Evolutionary conservation across 768 basidiomycete species (phyloP).

Genomic region (Agrocybe chaxingu): DNA sequence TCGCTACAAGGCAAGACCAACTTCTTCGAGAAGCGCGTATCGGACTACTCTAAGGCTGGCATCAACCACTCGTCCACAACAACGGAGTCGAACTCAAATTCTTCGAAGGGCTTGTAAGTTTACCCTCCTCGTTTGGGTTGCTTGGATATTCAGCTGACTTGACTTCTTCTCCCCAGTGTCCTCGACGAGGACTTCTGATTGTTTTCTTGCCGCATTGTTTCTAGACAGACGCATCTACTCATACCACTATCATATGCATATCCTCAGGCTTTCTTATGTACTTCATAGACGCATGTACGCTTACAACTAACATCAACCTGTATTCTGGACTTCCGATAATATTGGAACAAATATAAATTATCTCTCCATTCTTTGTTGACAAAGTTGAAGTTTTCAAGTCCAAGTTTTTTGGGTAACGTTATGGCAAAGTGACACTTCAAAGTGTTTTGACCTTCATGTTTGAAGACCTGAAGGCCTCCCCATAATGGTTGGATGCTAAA

Average conservation of each 20-base stretch:
- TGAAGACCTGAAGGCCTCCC: too few species aligned
- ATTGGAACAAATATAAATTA: too few species aligned
- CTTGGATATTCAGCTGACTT: conserved; percentile 3
- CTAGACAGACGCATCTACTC: conserved; percentile 3
- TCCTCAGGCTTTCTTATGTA: conserved; percentile 14
- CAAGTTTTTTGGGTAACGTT: too few species aligned
- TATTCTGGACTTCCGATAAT: background rate
- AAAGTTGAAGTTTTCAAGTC: too few species aligned
- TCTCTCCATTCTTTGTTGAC: too few species aligned
- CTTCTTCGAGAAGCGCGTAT: conserved; percentile 96
- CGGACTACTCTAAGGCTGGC: conserved; percentile 71
- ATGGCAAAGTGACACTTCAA: too few species aligned
- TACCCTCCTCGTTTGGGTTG: background rate
- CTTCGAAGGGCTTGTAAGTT: conserved; percentile 31
- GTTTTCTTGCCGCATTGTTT: conserved; percentile 1
- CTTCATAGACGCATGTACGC: conserved; percentile 7
- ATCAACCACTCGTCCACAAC: conserved; percentile 53
- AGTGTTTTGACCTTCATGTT: too few species aligned
- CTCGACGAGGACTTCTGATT: conserved; percentile 33
- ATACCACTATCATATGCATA: conserved; percentile 8
- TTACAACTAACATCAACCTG: conserved; percentile 12
- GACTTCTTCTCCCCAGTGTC: conserved; percentile 16
- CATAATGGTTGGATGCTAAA: too few species aligned
- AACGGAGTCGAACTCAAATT: conserved; percentile 18
- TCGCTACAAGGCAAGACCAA: conserved; percentile 96